Evolutionary conservation across 139 green algal species (phyloP), one percentile per base, ranked within the genome.

Genomic region (Coelastrella sp.): DNA sequence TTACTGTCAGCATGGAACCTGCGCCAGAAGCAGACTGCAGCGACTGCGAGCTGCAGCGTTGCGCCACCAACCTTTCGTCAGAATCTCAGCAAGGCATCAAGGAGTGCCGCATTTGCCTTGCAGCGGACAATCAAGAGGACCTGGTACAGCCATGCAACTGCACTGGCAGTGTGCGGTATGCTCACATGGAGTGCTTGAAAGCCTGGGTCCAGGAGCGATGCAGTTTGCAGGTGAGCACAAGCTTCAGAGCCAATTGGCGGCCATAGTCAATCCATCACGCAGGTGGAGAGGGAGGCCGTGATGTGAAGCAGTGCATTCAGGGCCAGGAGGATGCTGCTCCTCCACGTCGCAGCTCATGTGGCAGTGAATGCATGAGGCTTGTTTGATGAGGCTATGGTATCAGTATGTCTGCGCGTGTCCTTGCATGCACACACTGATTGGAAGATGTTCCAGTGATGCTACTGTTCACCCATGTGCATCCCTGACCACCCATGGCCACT

Each of bases 151-250:
- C 81, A 10, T 86, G 81, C 81, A 86, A 59, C 81, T 86, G 81
- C 24, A 74, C 58, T 7, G 81, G 81, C 60, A 86, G n/a, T 86
- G 81, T 86, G 9, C 22, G 74, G 81, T 86, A 86, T 74, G 81
- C 81, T 75, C 81, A 86, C n/a, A 59, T 86, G 81, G 81, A 86
- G 59, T 86, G 81, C 60, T 24, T 86, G 27, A 86, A 86, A 57
- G 81, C 81, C 12, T 86, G 81, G 81, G 81, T 86, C 7, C n/a
- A 49, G 4, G 81, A 86, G 24, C 81, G 81, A 56, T 85, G 79
- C 57, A 85, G 35, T 24, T 70, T 85, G 58, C 68, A 76, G 68
- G 68, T 76, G 19, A 27, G 68, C 68, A 10, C 15, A 70, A 20
- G 11, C 12, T 70, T 70, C 12, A 70, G 11, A 20, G 61, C 61